These are phyloP conservation scores for Ramularia endophylla DNA, from an alignment of 2,329 filamentous ascomycete genomes.

Conservation along the genomic window DNA sequence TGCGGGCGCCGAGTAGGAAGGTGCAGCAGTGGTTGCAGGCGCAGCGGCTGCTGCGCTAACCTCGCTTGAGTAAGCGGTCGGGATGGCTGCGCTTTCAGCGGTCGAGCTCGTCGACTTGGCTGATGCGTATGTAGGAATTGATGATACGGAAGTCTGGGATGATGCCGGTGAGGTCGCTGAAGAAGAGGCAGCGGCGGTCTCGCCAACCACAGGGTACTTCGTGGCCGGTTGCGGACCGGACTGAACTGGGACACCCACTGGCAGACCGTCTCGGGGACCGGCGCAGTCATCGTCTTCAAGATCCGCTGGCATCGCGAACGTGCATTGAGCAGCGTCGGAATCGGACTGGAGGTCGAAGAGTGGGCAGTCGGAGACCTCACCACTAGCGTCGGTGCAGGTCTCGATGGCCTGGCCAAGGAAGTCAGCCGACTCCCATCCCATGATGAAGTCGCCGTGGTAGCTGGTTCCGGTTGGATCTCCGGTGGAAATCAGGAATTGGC, in stretches of 20 bases:
- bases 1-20: slow-evolving; percentile 18
- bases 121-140: slow-evolving; percentile 18
- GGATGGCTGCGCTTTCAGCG: slow-evolving; percentile 22
- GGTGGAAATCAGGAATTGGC: slow-evolving; percentile 70
- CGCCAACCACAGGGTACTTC: slow-evolving; percentile 26
- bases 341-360: slow-evolving; percentile 65
- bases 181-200: slow-evolving; percentile 15
- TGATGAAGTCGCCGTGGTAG: slow-evolving; percentile 74
- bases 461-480: slow-evolving; percentile 69
- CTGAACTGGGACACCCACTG: slow-evolving; percentile 56
- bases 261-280: slow-evolving; percentile 54
- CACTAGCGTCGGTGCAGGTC: slow-evolving; percentile 65
- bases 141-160: too few species aligned
- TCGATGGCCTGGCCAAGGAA: slow-evolving; percentile 69
- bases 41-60: slow-evolving; percentile 5
- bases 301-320: slow-evolving; percentile 51
- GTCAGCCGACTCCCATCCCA: slow-evolving; percentile 61
- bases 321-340: slow-evolving; percentile 52
- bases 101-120: slow-evolving; percentile 20
- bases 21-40: slow-evolving; percentile 4
- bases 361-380: slow-evolving; percentile 65
- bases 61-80: slow-evolving; percentile 6
- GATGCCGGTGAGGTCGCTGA: slow-evolving; percentile 10
- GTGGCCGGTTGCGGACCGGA: slow-evolving; percentile 40
- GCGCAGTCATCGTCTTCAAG: slow-evolving; percentile 56